Conservation (phyloP, 768 basidiomycete species). For the Tylopilus felleus region DNA sequence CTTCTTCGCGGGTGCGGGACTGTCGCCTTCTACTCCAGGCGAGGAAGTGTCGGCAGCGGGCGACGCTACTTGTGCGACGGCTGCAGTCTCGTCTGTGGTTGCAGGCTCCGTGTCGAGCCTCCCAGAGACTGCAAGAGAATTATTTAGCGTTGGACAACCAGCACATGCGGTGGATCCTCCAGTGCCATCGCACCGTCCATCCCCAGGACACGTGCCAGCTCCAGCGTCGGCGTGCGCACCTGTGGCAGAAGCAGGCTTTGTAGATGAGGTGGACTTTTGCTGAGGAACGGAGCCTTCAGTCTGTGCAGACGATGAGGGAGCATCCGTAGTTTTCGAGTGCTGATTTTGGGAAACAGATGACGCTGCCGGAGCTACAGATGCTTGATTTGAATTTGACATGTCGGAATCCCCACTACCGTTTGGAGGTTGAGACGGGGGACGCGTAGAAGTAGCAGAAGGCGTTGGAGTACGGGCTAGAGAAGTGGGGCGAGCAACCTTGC, state of each 20-base stretch:
- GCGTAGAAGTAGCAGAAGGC: constrained; percentile 31
- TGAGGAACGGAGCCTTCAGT: constrained; percentile 24
- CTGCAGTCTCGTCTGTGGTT: constrained; percentile 18
- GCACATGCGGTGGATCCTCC: constrained; percentile 91
- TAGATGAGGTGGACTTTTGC: constrained; percentile 27
- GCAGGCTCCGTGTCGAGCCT: constrained; percentile 39
- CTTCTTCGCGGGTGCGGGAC: constrained; percentile 32
- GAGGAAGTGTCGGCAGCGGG: constrained; percentile 37
- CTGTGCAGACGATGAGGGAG: constrained; percentile 25
- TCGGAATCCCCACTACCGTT: constrained; percentile 35
- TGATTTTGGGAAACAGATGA: constrained; percentile 30
- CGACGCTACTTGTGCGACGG: constrained; percentile 21
- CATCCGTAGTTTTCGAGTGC: constrained; percentile 30
- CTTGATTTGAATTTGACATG: constrained; percentile 36
- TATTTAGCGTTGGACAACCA: constrained; percentile 97
- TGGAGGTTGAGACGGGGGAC: constrained; percentile 29
- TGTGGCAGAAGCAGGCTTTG: constrained; percentile 28
- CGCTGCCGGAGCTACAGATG: constrained; percentile 32
- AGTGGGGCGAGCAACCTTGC: constrained; percentile 69
- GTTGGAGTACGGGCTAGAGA: constrained; percentile 46
- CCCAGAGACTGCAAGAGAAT: constrained; percentile 52
- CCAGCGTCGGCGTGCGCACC: constrained; percentile 31
- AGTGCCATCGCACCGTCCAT: constrained; percentile 96
- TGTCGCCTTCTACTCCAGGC: constrained; percentile 28
- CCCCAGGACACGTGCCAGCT: constrained; percentile 91